Evolutionary conservation across 257 asterid genomes (phyloP), one percentile per base, ranked within the genome.

Genomic region (Nicotiana obtusifolia): DNA sequence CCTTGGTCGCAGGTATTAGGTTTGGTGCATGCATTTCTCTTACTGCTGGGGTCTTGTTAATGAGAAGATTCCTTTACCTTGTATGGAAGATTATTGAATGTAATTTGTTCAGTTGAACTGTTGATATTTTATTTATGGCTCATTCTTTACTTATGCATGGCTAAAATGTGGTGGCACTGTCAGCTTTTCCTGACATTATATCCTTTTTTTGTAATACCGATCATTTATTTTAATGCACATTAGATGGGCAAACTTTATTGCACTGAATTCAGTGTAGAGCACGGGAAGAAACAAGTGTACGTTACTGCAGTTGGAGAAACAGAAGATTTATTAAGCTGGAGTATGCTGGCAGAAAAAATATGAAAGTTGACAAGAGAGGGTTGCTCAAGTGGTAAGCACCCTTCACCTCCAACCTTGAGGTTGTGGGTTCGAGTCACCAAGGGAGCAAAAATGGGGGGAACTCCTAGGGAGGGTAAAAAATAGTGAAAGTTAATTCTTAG

Each of bases 1-100:
- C 97, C 98, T 77, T 91, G 97, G 95, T 90, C 98, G 53, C 97
- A 94, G 98, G 98, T 94, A 88, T 35, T 84, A 71, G 73, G 26
- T 68, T 14, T 83, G 33, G 61, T 77, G 78, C 83, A 57, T 81
- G 80, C 78, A 60, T 52, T 62, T 17, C 67, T 22, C 80, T 4
- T 75, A 22, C 80, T 75, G 20, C 64, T 65, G 5, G 24, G 15
- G 16, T 78, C 76, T 77, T 82, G 73, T 78, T 54, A 61, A 66
- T 26, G 49, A 77, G 80, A 64, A 59, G 60, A 75, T 53, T 49
- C 30, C 7, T 62, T 35, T 81, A 3, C 67, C 59, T 68, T 81
- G 24, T 24, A 75, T 49, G 44, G 52, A 47, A 75, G 33, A 24
- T 82, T 65, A 53, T 54, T 65, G 66, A 56, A 14, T 30, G 66